phyloP scores from a whole-genome alignment of 108 stramenopile species.

The Discostella stelligeroides region DNA sequence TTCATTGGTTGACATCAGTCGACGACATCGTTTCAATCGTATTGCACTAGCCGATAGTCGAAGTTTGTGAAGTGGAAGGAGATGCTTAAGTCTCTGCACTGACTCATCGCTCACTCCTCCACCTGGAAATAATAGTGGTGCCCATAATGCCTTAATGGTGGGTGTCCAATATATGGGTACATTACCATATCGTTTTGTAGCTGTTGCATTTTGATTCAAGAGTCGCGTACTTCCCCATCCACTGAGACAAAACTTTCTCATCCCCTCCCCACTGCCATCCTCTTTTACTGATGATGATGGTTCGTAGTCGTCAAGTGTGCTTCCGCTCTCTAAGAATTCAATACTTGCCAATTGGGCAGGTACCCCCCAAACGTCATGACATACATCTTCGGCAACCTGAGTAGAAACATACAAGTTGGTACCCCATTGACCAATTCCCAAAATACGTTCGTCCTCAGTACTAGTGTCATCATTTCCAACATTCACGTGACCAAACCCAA shows the following conservation, averaged over 20 bases:
- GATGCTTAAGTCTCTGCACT: not conserved
- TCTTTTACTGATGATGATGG: too few relatives aligned
- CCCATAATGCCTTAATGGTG: slow-evolving; percentile 67
- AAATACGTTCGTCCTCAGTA: not conserved
- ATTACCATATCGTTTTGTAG: slow-evolving; percentile 34
- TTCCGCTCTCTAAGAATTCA: slow-evolving; percentile 37
- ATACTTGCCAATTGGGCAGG: slow-evolving; percentile 57
- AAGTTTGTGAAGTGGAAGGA: slow-evolving; percentile 53
- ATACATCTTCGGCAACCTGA: slow-evolving; percentile 55
- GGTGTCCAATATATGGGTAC: slow-evolving; percentile 64
- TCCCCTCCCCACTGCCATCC: not conserved
- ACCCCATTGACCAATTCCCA: slow-evolving; percentile 61
- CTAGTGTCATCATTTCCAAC: slow-evolving; percentile 3
- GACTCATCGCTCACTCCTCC: not conserved
- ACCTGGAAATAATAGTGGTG: slow-evolving; percentile 30
- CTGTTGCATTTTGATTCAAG: slow-evolving; percentile 1
- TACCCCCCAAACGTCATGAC: slow-evolving; percentile 52
- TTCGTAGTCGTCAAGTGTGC: slow-evolving; percentile 15
- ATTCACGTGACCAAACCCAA: slow-evolving; percentile 28
- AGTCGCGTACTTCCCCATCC: slow-evolving; percentile 56
- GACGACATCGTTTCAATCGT: slow-evolving; percentile 40
- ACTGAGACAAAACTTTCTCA: slow-evolving; percentile 31
- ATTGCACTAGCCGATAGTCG: slow-evolving; percentile 54
- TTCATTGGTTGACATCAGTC: not conserved
- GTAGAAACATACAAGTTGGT: slow-evolving; percentile 57